Evolutionary conservation across 305 asterid species (phyloP).

Genomic region (Solanum chacoense): DNA sequence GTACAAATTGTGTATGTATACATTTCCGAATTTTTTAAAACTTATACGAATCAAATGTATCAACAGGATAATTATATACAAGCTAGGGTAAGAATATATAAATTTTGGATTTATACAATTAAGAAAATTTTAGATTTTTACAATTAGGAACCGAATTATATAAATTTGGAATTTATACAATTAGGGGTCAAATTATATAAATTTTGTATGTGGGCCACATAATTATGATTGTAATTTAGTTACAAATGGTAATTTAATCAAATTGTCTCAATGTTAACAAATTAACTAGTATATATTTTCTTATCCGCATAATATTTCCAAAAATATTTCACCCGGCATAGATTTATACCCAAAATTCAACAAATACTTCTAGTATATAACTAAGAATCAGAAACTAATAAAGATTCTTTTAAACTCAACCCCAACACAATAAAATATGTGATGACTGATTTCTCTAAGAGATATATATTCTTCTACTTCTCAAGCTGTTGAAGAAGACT

Average conservation of each 20-base stretch:
- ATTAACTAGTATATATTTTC: background rate
- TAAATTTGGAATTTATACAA: no score
- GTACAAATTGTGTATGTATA: background rate
- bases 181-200: background rate
- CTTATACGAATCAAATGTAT: no score
- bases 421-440: background rate
- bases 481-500: background rate
- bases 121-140: no score
- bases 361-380: background rate
- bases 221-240: background rate
- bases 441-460: background rate
- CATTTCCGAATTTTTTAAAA: no score
- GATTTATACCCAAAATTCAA: background rate
- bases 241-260: background rate
- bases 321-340: background rate
- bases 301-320: no score
- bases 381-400: background rate
- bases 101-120: no score
- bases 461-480: background rate
- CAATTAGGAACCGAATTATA: no score
- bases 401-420: background rate
- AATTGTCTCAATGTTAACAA: background rate
- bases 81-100: background rate
- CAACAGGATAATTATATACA: background rate
- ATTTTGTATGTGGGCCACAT: background rate